Conservation (phyloP, 108 stramenopile genomes). For the Stephanodiscus minutulus region DNA sequence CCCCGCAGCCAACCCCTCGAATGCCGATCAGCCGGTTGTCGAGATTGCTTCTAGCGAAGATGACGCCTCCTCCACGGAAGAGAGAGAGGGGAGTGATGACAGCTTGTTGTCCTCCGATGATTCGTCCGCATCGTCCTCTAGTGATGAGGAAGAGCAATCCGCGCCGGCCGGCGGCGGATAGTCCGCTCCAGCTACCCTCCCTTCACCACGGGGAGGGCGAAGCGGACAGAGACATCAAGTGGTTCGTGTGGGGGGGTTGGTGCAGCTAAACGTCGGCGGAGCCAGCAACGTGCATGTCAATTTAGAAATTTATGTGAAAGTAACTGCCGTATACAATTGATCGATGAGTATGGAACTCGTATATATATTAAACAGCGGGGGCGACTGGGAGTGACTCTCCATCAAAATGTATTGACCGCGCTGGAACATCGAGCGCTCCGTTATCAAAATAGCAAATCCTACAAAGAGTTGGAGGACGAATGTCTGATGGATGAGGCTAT, state of each 20-base stretch:
- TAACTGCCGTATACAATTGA: background rate
- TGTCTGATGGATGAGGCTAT: constrained; percentile 2
- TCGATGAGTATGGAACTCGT: constrained; percentile 1
- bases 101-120: no score
- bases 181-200: background rate
- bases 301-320: background rate
- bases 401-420: constrained; percentile 1
- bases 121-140: background rate
- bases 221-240: constrained; percentile 1
- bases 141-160: constrained; percentile 6
- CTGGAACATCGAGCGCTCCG: background rate
- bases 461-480: background rate
- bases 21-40: no score
- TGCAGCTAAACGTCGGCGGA: constrained; percentile 2
- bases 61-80: background rate
- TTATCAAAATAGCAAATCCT: background rate
- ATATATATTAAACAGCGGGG: background rate
- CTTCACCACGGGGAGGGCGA: background rate
- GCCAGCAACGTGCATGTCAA: background rate
- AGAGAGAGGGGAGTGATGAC: no score
- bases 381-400: background rate
- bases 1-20: no score
- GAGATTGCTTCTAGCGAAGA: background rate
- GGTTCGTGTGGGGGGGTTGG: background rate
- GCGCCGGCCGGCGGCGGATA: background rate